Conservation (phyloP, 2,329 filamentous ascomycete genomes). For the Macroventuria anomochaeta region DNA sequence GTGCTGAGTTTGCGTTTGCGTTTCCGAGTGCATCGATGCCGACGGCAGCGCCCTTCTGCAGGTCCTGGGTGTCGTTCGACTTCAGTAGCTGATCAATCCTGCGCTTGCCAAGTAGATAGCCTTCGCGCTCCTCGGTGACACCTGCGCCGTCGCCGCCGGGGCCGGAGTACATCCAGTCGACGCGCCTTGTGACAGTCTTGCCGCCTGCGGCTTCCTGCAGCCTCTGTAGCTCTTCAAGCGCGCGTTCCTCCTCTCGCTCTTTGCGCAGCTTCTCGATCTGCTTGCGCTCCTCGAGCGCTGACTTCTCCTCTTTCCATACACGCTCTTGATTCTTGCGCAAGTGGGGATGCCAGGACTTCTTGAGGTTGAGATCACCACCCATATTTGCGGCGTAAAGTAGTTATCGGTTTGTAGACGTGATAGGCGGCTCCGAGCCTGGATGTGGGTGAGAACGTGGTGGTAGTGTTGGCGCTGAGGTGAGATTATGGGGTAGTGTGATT, state of each 20-base stretch:
- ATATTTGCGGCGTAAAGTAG: constrained; percentile 61
- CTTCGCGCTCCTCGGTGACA: constrained; percentile 83
- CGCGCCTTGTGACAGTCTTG: constrained; percentile 77
- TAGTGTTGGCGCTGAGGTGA: neutral
- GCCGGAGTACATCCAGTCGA: constrained; percentile 98
- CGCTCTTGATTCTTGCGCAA: constrained; percentile 88
- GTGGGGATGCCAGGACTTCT: constrained; percentile 86
- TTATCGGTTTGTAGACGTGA: constrained; percentile 8
- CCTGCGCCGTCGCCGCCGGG: constrained; percentile 74
- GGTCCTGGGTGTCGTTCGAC: constrained; percentile 69
- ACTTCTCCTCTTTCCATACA: constrained; percentile 91
- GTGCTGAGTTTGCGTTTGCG: constrained; percentile 70
- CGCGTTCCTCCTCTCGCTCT: constrained; percentile 91
- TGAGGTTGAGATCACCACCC: constrained; percentile 95
- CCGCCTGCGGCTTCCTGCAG: constrained; percentile 90
- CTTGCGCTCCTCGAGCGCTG: constrained; percentile 93
- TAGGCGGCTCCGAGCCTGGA: neutral
- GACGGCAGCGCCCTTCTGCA: constrained; percentile 69
- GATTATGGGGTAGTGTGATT: neutral
- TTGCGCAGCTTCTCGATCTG: constrained; percentile 89
- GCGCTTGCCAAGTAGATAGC: constrained; percentile 89
- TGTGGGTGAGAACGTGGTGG: too few relatives aligned
- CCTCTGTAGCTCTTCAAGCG: constrained; percentile 87
- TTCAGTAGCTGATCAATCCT: constrained; percentile 87
- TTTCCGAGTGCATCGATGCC: constrained; percentile 60